Evolutionary conservation across 164 flowering plant species (phyloP).

Genomic region (Vitis rupestris): DNA sequence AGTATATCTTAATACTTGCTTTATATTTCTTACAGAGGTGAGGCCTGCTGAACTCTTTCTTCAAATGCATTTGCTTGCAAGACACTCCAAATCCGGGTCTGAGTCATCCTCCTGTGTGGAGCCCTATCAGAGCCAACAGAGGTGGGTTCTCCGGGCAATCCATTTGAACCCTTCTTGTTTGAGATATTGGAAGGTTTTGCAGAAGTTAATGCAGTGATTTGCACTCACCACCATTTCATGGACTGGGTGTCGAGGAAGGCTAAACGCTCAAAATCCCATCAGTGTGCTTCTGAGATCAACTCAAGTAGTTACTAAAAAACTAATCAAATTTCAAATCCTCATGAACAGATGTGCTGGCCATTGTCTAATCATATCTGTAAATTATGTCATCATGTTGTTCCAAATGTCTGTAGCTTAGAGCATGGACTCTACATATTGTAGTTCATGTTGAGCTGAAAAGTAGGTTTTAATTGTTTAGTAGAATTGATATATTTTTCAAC

Average conservation of each 20-base stretch:
- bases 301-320: neutral
- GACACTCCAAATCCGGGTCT: conserved; percentile 26
- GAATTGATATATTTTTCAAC: too few species aligned
- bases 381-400: neutral
- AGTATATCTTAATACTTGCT: conserved; percentile 5
- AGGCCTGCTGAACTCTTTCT: conserved; percentile 84
- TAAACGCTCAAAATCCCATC: neutral
- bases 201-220: conserved; percentile 28
- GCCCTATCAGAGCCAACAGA: conserved; percentile 36
- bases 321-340: neutral
- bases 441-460: too few species aligned
- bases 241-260: neutral
- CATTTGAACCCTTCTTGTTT: conserved; percentile 85
- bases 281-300: neutral
- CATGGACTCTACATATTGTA: too few species aligned
- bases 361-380: neutral
- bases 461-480: too few species aligned
- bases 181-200: conserved; percentile 82
- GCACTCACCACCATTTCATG: neutral
- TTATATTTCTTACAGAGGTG: conserved; percentile 41
- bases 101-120: conserved; percentile 30
- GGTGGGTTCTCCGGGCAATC: conserved; percentile 74
- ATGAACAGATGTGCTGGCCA: neutral
- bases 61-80: conserved; percentile 86
- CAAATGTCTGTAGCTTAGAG: neutral